Conservation (phyloP, 805 yeast genomes). For the Ogataea minuta region DNA sequence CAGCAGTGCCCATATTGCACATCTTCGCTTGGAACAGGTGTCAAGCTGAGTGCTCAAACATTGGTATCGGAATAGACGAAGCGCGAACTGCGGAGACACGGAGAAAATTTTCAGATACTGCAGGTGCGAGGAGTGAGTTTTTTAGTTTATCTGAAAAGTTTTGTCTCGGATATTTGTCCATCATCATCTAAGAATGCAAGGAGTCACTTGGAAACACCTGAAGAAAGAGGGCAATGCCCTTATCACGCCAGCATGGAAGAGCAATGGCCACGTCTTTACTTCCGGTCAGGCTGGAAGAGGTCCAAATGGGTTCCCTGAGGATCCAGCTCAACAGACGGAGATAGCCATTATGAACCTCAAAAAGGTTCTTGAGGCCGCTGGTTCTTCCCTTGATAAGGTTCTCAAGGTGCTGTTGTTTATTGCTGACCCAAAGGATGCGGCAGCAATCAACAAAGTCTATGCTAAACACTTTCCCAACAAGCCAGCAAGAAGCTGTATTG, state of each 20-base stretch:
- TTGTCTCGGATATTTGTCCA: not conserved
- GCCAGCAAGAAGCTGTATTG: conserved; percentile 54
- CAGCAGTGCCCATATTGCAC: too few species aligned
- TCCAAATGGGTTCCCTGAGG: conserved; percentile 30
- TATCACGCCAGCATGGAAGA: conserved; percentile 41
- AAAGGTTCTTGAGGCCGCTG: conserved; percentile 41
- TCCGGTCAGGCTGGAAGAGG: conserved; percentile 49
- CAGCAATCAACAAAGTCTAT: conserved; percentile 40
- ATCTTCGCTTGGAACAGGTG: too few species aligned
- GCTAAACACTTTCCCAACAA: conserved; percentile 42
- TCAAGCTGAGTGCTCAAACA: conserved; percentile 10
- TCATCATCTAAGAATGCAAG: conserved; percentile 17
- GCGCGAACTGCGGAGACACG: too few species aligned
- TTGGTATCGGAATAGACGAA: not conserved
- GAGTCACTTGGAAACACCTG: conserved; percentile 37
- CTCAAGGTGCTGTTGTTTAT: conserved; percentile 45
- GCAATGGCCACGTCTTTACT: conserved; percentile 44
- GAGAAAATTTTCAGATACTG: too few species aligned
- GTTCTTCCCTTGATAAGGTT: conserved; percentile 44
- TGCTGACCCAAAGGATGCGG: too few species aligned
- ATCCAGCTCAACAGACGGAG: conserved; percentile 46
- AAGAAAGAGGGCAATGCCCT: conserved; percentile 30
- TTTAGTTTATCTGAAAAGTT: conserved; percentile 1
- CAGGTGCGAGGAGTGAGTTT: conserved; percentile 7
- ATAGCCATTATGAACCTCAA: conserved; percentile 44